Evolutionary conservation across 345 rosid genomes (phyloP).

Genomic region (Cardamine resedifolia): DNA sequence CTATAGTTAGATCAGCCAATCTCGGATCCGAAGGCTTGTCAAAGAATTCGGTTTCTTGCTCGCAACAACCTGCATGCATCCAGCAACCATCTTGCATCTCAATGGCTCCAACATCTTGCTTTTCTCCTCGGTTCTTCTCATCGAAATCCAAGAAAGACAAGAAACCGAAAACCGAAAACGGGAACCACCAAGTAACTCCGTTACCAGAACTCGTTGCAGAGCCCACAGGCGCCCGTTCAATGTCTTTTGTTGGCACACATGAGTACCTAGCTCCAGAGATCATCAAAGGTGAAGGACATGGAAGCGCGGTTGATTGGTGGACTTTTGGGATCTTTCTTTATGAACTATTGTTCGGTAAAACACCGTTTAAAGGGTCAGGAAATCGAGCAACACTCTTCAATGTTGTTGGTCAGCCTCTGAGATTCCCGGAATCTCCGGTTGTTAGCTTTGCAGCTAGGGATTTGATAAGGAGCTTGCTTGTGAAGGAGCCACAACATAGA

Average conservation of each 20-base stretch:
- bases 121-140: slow-evolving; percentile 57
- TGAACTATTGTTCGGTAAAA: slow-evolving; percentile 76
- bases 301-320: slow-evolving; percentile 94
- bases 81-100: slow-evolving; percentile 61
- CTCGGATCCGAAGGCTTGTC: slow-evolving; percentile 49
- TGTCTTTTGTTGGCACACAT: slow-evolving; percentile 91
- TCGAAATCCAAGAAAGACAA: slow-evolving; percentile 55
- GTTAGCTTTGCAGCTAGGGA: slow-evolving; percentile 77
- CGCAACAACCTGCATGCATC: slow-evolving; percentile 57
- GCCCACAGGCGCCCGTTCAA: slow-evolving; percentile 87
- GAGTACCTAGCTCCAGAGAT: slow-evolving; percentile 91
- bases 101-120: slow-evolving; percentile 60
- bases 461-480: slow-evolving; percentile 76
- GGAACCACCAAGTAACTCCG: slow-evolving; percentile 70
- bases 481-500: slow-evolving; percentile 76
- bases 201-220: slow-evolving; percentile 89
- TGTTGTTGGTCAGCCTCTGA: slow-evolving; percentile 72
- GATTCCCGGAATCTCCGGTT: slow-evolving; percentile 72
- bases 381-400: slow-evolving; percentile 82
- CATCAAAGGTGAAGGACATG: slow-evolving; percentile 85
- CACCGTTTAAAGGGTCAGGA: slow-evolving; percentile 85
- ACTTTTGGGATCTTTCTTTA: slow-evolving; percentile 80
- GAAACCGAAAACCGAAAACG: slow-evolving; percentile 51
- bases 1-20: slow-evolving; percentile 52
- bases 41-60: slow-evolving; percentile 56